Base-by-base conservation (phyloP, 2,329 filamentous ascomycete species). In the Nannizziopsis arthrosporioides region DNA sequence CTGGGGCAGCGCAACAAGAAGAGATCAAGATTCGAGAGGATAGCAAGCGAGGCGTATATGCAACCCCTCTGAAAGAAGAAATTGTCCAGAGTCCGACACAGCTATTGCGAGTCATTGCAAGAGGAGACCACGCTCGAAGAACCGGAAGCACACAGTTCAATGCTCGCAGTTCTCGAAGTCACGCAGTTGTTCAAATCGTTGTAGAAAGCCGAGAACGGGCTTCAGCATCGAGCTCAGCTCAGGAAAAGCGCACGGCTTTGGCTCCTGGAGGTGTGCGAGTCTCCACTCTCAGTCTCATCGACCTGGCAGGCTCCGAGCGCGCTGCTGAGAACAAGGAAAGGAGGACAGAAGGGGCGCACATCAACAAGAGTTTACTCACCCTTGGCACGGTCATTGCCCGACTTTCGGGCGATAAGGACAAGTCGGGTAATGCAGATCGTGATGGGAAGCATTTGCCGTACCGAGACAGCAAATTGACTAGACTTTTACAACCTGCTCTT, bases 81-180 rank as follows among this genome's bases (percentile, higher is more conserved):
- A 98, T 98, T 57, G 92, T 98, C 27, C 92, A 98, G 67, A 95
- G 89, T 57, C 92, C 92, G 1, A 96, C 92, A 0, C 92, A 98
- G 63, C 75, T 98, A 22, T 72, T 98, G 38, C 80, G 92, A 56
- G 92, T 98, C 19, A 98, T 98, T 63, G 89, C 92, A 34, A 79
- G 90, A 48, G 92, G 92, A 60, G 92, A 98, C 63, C 81, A 93
- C 62, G 87, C 89, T 18, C 78, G 92, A 59, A 77, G 89, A 58
- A 93, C 88, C 1, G 87, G 87, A 50, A 94, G 89, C 64, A 98
- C 92, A 0, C 92, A 98, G 60, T 98, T 93, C 75, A 98, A 98
- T 62, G 79, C 89, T 15, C 81, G 90, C 57, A 96, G 90, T 71
- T 98, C 92, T 42, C 86, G 92, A 68, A 95, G 88, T 77, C 92